A percentile compares a stretch with the other conserved stretches of the same genome.
Conservation (phyloP, 352 stramenopile genomes). For the Pythium pyrilobum region DNA sequence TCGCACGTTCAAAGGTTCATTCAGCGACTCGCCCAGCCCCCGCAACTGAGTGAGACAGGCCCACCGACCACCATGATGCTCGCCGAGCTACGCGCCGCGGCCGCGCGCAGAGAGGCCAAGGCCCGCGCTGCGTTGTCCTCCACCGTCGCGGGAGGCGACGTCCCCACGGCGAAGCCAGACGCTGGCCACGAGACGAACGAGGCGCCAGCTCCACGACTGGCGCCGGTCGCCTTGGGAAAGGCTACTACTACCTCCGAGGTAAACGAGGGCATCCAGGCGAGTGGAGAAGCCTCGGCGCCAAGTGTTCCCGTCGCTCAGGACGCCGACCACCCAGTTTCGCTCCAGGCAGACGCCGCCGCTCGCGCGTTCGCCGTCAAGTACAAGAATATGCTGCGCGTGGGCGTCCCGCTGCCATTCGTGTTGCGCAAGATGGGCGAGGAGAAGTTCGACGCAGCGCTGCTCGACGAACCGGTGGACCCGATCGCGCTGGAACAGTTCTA, state of each 20-base stretch:
- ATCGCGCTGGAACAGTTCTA: slow-evolving; percentile 1
- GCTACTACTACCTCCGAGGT: no score
- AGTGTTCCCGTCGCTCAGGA: no score
- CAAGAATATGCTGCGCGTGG: slow-evolving; percentile 8
- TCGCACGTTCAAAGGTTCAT: no score
- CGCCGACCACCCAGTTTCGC: not conserved
- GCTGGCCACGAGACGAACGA: no score
- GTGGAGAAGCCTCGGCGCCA: no score
- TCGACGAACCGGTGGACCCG: not conserved
- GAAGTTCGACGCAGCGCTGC: not conserved
- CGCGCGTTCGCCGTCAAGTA: not conserved
- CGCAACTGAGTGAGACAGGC: not conserved
- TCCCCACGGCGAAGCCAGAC: no score
- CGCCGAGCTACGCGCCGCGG: not conserved
- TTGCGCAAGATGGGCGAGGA: slow-evolving; percentile 13
- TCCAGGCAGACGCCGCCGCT: not conserved
- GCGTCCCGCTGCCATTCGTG: not conserved
- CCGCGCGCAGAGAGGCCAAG: not conserved
- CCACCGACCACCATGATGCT: not conserved
- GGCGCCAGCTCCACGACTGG: no score
- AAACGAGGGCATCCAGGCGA: no score
- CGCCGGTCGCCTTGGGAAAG: no score
- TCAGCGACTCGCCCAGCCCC: not conserved
- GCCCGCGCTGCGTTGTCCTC: not conserved
- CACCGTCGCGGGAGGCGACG: no score